A percentile compares a stretch with the other conserved stretches of the same genome.
Evolutionary conservation across 768 basidiomycete species (phyloP).

Genomic region (Mycena indigotica): DNA sequence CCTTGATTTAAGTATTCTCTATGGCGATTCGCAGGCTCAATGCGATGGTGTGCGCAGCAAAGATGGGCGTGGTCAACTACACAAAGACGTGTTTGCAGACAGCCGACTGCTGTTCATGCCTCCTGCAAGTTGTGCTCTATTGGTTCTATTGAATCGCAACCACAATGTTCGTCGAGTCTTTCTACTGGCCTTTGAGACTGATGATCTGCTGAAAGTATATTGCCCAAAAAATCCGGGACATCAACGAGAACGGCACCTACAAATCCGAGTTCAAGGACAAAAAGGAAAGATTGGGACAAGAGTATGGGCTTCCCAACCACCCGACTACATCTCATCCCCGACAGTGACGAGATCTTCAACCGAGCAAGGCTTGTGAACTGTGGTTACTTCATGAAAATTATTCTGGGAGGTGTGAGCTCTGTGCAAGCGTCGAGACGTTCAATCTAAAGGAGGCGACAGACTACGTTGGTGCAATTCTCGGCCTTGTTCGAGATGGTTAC

Average conservation of each 20-base stretch:
- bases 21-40: slow-evolving; percentile 57
- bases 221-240: slow-evolving; percentile 62
- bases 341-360: slow-evolving; percentile 70
- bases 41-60: slow-evolving; percentile 55
- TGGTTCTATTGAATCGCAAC: slow-evolving; percentile 70
- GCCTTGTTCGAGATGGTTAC: slow-evolving; percentile 62
- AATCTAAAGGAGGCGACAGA: slow-evolving; percentile 36
- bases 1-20: slow-evolving; percentile 74
- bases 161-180: slow-evolving; percentile 58
- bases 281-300: slow-evolving; percentile 45
- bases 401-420: slow-evolving; percentile 50
- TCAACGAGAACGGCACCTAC: slow-evolving; percentile 67
- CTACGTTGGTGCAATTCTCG: slow-evolving; percentile 76
- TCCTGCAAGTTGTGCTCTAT: slow-evolving; percentile 65
- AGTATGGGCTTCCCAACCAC: slow-evolving; percentile 27
- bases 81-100: slow-evolving; percentile 73
- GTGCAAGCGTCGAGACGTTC: background rate
- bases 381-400: slow-evolving; percentile 69
- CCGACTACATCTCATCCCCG: background rate
- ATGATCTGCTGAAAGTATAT: slow-evolving; percentile 51
- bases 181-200: background rate
- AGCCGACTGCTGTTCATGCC: slow-evolving; percentile 68
- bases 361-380: slow-evolving; percentile 74
- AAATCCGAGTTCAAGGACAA: slow-evolving; percentile 25
- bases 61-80: slow-evolving; percentile 70